Base-by-base conservation (phyloP, 805 yeast species). In the Saccharomycopsis guyanensis region DNA sequence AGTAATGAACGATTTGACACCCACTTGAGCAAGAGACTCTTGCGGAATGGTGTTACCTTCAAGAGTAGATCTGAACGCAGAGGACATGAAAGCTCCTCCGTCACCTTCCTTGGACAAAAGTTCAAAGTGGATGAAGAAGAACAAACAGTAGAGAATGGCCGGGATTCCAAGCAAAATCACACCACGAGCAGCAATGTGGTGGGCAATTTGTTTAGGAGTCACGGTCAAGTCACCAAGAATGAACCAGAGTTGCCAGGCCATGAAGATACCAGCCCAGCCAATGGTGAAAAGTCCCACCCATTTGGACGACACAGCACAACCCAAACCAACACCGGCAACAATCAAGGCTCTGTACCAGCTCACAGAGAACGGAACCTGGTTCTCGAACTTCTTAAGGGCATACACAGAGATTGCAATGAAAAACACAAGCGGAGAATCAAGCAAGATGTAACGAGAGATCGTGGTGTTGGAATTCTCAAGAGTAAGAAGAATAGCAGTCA, bases 251-350 rank as follows among this genome's bases (percentile, higher is more conserved):
- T 80, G 82, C 60, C 73, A 67, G 15, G 73, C 60, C 57, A 83
- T 81, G 48, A 73, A 61, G 2, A 71, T 43, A 43, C 93, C 94
- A 50, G 79, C 73, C 91, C 91, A 85, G 3, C 82, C 82, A 47
- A 85, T 60, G 16, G 94, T 85, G 38, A 49, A 49, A 34, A 84
- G 65, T 52, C 94, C 94, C 39, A 84, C 93, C 93, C 93, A 84
- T 63, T 85, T 85, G 27, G 89, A 77, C 20, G 84, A 75, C 18
- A 79, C 65, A 3, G 93, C 83, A 48, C 83, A 67, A 44, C 93
- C 94, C 48, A 84, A 65, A n/a, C 79, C 78, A 44, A 80, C 60
- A 55, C 84, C 85, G 37, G 86, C 71, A n/a, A 80, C 70, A 24
- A 78, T 23, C 54, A 85, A 63, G n/a, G 78, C 64, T 57, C 72